These are phyloP conservation scores for Ilex aquifolium DNA, from an alignment of 257 asterid genomes.

Conservation along the genomic window DNA sequence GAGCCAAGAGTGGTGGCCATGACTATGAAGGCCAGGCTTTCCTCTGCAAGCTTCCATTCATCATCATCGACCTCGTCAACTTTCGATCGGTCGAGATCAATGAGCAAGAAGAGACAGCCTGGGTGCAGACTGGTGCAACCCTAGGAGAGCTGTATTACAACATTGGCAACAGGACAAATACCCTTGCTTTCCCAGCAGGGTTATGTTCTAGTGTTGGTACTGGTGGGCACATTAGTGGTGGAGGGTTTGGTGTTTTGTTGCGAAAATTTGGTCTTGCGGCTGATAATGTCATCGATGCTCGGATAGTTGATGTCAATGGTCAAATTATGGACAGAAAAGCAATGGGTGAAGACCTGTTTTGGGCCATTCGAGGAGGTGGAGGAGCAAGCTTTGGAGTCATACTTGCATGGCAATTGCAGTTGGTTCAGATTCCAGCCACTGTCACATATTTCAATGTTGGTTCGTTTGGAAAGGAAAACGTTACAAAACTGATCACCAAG, in stretches of 20 bases:
- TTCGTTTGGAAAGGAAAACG: background rate
- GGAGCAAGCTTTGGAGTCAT: slow-evolving; percentile 1
- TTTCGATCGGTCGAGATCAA: background rate
- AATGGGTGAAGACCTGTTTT: background rate
- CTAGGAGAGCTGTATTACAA: background rate
- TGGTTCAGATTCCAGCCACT: background rate
- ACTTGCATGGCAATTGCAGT: background rate
- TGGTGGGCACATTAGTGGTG: background rate
- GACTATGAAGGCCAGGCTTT: background rate
- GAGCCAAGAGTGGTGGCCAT: slow-evolving; percentile 1
- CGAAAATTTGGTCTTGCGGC: background rate
- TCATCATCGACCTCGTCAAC: background rate
- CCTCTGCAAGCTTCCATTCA: background rate
- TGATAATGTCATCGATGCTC: background rate
- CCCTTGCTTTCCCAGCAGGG: background rate
- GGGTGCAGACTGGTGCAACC: slow-evolving; percentile 1
- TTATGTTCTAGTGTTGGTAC: background rate
- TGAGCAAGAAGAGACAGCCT: background rate
- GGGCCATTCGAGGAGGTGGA: background rate
- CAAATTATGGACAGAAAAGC: background rate
- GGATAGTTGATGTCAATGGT: background rate
- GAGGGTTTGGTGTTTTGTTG: background rate
- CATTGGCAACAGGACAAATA: background rate
- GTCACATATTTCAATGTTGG: background rate
- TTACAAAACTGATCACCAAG: background rate